Base-by-base conservation (phyloP, 768 basidiomycete species). In the Tylopilus vinaceipallidus region DNA sequence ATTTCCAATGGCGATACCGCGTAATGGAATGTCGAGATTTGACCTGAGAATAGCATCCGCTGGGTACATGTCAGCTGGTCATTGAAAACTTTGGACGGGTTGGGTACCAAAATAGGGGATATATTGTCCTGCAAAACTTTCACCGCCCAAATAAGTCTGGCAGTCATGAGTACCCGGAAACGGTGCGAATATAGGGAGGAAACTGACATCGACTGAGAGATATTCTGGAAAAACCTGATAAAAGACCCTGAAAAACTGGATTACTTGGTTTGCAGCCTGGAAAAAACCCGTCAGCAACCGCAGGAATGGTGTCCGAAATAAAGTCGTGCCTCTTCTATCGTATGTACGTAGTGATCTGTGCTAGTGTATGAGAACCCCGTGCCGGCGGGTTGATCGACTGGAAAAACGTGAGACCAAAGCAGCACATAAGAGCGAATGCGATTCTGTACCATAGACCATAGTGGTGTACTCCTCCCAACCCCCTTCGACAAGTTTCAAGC, bases 391-490 rank as follows among this genome's bases (percentile, higher is more conserved):
- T 99, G 97, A 68, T 99, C 97, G 46, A 99, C 97, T 99, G 62
- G 20, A 14, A 26, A 35, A 44, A 6, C 13, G 40, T 57, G 43
- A 60, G 40, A 39, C 45, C 45, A 37, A 52, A 57, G 32, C 26
- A 22, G 24, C 13, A 45, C 8, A 27, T 16, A 14, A 20, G 42
- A 50, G 30, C 40, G 33, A 47, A n/a, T 17, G 23, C n/a, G 8
- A 14, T 20, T 72, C 5, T 89, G 63, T 58, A 98, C 95, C 71
- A 60, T 88, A 98, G 49, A 98, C 84, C 73, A 98, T 83, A 29
- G 89, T 94, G 20, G 90, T 86, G 65, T 95, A 98, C 65, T 98
- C 95, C 63, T 98, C 94, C 95, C 95, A 98, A 9, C 94, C 94
- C 23, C 94, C 93, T 54, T 92, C 85, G 9, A 81, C 73, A 17